Conservation (phyloP, 1,284 basidiomycete genomes). For the Schizophyllum commune region DNA sequence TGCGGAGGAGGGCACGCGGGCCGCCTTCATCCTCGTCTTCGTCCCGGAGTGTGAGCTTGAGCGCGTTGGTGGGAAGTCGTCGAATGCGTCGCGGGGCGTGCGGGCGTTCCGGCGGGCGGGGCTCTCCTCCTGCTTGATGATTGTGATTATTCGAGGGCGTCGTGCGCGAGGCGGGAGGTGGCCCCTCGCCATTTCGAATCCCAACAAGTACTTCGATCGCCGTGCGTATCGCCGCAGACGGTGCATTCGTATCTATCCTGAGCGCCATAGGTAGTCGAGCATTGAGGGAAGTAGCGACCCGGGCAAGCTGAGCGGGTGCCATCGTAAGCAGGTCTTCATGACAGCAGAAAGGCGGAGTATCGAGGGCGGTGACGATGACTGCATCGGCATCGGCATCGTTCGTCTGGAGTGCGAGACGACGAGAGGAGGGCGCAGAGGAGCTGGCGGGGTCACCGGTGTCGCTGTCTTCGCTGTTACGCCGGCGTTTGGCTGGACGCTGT, state of each 20-base stretch:
- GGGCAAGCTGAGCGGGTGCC: conserved; percentile 36
- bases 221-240: background rate
- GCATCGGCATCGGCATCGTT: conserved; percentile 40
- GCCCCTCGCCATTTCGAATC: background rate
- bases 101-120: background rate
- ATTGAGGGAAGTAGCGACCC: conserved; percentile 40
- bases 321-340: conserved; percentile 54
- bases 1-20: background rate
- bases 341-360: conserved; percentile 48
- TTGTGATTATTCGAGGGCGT: background rate
- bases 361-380: conserved; percentile 48
- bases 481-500: background rate
- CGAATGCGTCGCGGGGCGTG: background rate
- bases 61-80: background rate
- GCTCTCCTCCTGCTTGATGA: background rate
- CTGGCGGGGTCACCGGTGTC: background rate
- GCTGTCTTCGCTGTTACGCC: background rate
- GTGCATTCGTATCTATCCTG: conserved; percentile 27
- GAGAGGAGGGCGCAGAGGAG: background rate
- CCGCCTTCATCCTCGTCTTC: background rate
- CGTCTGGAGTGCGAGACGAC: conserved; percentile 39
- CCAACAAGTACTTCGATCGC: background rate
- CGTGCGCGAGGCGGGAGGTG: background rate
- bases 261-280: conserved; percentile 37
- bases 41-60: background rate